Base-by-base conservation (phyloP, 768 basidiomycete species). In the Trametes coccinea region DNA sequence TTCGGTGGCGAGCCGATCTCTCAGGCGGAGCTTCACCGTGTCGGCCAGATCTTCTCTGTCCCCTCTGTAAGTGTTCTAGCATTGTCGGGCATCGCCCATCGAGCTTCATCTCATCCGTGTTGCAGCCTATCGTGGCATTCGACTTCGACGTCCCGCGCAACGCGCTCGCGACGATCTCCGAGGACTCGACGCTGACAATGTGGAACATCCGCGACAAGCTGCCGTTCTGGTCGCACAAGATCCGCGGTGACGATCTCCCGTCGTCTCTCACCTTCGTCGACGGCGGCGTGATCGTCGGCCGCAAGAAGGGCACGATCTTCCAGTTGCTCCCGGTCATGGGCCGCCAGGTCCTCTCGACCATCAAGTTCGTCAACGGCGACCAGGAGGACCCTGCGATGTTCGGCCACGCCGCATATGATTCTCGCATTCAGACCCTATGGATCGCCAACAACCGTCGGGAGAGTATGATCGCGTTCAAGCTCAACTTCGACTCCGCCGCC, bases 261-360 rank as follows among this genome's bases (percentile, higher is more conserved):
- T 93, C 92, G 2, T 93, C 91, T 1, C 77, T 94, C 66, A 90
- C 87, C 22, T 91, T 93, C 71, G 87, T 93, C 52, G 92, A 94
- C 63, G 86, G 87, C 29, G 92, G 92, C n/a, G 83, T 94, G 45
- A 82, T 94, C 50, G 79, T 94, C 48, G 92, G 92, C 46, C 82
- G 92, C 69, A 92, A 82, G 77, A 91, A 89, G 55, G 92, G 92
- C 22, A 94, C 92, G 0, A 74, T 92, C 62, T 88, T 92, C 80
- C 92, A 94, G 73, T 78, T 94, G 33, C 78, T 94, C 39, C 87
- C 90, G n/a, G 80, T 84, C 52, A 86, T 88, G 55, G 85, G 85
- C 61, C 89, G 87, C 72, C 80, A 79, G 49, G 82, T 93, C 2
- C 77, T 92, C 33, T 90, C 92, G 13, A 92, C 88, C 5, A 79